Evolutionary conservation across 495 filamentous ascomycete genomes (phyloP).

Genomic region (Tetracladium marchalianum): DNA sequence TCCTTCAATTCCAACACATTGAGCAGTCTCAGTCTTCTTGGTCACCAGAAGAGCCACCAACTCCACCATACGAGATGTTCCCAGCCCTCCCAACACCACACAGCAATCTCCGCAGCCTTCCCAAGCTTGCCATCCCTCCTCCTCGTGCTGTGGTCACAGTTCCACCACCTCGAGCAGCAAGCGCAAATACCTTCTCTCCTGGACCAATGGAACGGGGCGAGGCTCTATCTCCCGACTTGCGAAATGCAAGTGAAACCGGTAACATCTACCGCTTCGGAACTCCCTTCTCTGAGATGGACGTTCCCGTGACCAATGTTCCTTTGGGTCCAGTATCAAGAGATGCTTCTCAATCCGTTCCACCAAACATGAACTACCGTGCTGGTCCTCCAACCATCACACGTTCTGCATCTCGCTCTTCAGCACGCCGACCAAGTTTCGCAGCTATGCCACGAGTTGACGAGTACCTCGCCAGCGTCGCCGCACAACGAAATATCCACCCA

Average conservation of each 20-base stretch:
- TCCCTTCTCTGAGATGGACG: conserved; percentile 82
- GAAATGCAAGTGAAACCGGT: conserved; percentile 28
- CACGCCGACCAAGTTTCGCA: conserved; percentile 45
- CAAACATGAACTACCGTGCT: conserved; percentile 70
- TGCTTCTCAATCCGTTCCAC: conserved; percentile 79
- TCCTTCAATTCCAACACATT: conserved; percentile 66
- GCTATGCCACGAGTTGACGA: conserved; percentile 48
- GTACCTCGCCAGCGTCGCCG: background rate
- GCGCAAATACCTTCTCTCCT: conserved; percentile 31
- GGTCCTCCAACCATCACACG: conserved; percentile 22
- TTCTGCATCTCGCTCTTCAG: conserved; percentile 45
- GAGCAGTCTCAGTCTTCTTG: conserved; percentile 25
- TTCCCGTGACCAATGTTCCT: conserved; percentile 69
- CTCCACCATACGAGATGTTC: conserved; percentile 44
- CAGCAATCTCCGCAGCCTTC: conserved; percentile 24
- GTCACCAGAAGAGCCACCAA: conserved; percentile 40
- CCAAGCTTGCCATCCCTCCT: conserved; percentile 25
- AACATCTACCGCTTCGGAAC: conserved; percentile 61
- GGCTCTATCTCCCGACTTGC: conserved; percentile 36
- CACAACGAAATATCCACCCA: conserved; percentile 1
- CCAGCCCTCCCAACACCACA: conserved; percentile 17
- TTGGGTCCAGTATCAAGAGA: conserved; percentile 60
- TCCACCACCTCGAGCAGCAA: conserved; percentile 23
- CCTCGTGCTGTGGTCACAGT: conserved; percentile 8
- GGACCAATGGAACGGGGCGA: conserved; percentile 41